A percentile compares a stretch with the other conserved stretches of the same genome.
Evolutionary conservation across 306 rosid genomes (phyloP).

Genomic region (Sindora glabra): DNA sequence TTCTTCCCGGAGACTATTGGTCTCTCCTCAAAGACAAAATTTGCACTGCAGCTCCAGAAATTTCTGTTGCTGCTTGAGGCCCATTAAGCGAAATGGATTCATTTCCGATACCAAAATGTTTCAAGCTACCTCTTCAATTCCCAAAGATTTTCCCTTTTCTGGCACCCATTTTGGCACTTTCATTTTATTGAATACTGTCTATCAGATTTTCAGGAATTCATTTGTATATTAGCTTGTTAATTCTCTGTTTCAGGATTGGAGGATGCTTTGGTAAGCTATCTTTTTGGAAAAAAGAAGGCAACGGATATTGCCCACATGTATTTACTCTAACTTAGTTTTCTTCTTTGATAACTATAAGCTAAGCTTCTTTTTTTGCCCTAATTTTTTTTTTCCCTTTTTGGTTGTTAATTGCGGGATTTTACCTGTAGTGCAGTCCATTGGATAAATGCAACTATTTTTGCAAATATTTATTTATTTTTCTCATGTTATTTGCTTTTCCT

Average conservation of each 20-base stretch:
- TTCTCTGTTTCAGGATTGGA: conserved; percentile 47
- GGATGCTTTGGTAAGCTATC: conserved; percentile 51
- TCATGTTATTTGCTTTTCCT: too few species aligned
- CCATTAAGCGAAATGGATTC: conserved; percentile 15
- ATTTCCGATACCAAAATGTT: conserved; percentile 5
- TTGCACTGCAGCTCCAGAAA: conserved; percentile 1
- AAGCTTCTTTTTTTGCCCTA: neutral
- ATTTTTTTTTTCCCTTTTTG: neutral
- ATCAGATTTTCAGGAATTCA: neutral
- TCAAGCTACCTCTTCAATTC: conserved; percentile 8
- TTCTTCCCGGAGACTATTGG: neutral
- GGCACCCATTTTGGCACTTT: conserved; percentile 18
- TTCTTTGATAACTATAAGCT: neutral
- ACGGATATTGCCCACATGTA: conserved; percentile 89
- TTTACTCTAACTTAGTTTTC: neutral
- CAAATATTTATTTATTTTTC: too few species aligned
- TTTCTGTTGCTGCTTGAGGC: conserved; percentile 3
- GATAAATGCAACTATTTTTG: too few species aligned
- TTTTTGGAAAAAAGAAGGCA: conserved; percentile 73
- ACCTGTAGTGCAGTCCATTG: too few species aligned
- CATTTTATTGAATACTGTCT: neutral
- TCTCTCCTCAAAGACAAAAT: conserved; percentile 4
- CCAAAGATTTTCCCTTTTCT: conserved; percentile 34
- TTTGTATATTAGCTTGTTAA: neutral
- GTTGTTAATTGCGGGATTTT: neutral